phyloP scores from a whole-genome alignment of 1,284 basidiomycete species.

The Cryptococcus floricola region DNA sequence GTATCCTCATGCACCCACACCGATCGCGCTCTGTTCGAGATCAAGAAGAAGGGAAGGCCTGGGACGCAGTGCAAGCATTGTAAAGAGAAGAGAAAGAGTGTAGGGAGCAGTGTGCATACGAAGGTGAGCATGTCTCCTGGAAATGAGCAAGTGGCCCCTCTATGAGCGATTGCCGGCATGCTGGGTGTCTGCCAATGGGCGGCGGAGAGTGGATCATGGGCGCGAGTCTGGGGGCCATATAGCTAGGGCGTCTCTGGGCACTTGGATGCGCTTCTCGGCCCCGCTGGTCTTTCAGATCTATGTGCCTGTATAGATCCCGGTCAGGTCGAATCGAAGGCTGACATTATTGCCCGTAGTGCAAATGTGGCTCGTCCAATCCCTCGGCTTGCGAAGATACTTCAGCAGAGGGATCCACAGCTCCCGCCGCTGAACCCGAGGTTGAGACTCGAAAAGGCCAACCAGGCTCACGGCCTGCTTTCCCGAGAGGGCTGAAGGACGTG shows the following conservation, averaged over 20 bases:
- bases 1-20: conserved; percentile 71
- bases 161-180: neutral
- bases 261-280: too few species aligned
- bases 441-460: conserved; percentile 43
- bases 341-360: conserved; percentile 29
- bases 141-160: neutral
- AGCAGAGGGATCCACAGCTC: neutral
- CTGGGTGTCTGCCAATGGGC: neutral
- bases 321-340: conserved; percentile 17
- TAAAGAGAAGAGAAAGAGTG: conserved; percentile 63
- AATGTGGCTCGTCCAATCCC: conserved; percentile 49
- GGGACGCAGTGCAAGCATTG: conserved; percentile 76
- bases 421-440: conserved; percentile 3
- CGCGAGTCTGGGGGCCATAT: neutral
- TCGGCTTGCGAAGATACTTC: neutral
- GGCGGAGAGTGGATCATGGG: neutral
- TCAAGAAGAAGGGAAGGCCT: conserved; percentile 73
- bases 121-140: conserved; percentile 23
- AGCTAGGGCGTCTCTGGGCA: too few species aligned
- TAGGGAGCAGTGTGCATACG: conserved; percentile 48
- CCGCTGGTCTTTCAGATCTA: neutral
- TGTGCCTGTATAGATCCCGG: conserved; percentile 4
- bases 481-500: conserved; percentile 49
- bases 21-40: conserved; percentile 70
- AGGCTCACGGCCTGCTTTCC: conserved; percentile 42